Evolutionary conservation across 345 rosid genomes (phyloP).

Genomic region (Rhizophora apiculata): DNA sequence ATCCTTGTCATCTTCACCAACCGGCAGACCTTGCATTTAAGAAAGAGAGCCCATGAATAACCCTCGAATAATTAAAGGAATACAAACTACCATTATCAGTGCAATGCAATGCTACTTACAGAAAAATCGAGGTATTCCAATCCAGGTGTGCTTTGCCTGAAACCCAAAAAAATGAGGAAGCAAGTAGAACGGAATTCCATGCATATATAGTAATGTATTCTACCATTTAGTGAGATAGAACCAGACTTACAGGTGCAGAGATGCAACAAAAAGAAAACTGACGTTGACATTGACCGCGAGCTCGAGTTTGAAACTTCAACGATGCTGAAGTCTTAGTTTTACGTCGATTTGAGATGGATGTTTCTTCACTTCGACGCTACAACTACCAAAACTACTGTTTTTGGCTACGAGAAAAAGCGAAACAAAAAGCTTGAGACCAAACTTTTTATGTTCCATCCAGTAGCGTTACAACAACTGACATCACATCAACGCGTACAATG

Average conservation of each 20-base stretch:
- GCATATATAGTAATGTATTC: constrained; percentile 31
- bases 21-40: constrained; percentile 26
- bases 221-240: constrained; percentile 36
- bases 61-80: not conserved
- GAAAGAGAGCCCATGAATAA: not conserved
- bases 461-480: too few species aligned
- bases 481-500: too few species aligned
- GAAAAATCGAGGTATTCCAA: constrained; percentile 43
- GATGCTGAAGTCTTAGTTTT: too few species aligned
- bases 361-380: not conserved
- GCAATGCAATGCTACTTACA: constrained; percentile 19
- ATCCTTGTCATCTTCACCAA: constrained; percentile 8
- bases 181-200: constrained; percentile 9
- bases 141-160: constrained; percentile 13
- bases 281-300: constrained; percentile 44
- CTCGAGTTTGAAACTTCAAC: too few species aligned
- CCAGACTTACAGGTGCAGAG: not conserved
- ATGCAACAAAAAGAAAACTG: constrained; percentile 7
- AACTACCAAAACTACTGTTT: too few species aligned
- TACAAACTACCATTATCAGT: not conserved
- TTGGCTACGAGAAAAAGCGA: too few species aligned
- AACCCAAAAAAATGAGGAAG: not conserved
- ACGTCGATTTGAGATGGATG: constrained; percentile 1
- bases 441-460: too few species aligned
- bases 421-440: too few species aligned